phyloP scores from a whole-genome alignment of 805 yeast species.

The Yarrowia keelungensis region DNA sequence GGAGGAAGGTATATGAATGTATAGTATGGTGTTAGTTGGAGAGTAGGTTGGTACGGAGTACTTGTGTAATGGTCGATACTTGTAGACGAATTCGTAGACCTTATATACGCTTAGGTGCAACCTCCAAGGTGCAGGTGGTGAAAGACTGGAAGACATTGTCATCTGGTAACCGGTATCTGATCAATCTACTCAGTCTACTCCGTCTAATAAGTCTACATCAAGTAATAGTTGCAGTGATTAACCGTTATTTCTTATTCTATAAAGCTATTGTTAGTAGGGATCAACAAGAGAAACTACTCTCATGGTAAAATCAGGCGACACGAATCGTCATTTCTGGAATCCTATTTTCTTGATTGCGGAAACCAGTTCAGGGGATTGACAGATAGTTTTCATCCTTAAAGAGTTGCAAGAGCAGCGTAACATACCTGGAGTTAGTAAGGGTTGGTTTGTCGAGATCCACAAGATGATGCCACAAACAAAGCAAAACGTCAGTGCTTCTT shows the following conservation, averaged over 20 bases:
- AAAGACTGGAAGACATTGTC: too few species aligned
- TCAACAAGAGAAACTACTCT: too few species aligned
- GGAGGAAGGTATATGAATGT: constrained; percentile 27
- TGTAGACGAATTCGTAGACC: not conserved
- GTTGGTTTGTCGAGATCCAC: not conserved
- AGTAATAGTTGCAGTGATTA: too few species aligned
- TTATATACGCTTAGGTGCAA: not conserved
- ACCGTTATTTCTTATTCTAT: not conserved
- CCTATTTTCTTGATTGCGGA: constrained; percentile 35
- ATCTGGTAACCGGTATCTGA: too few species aligned
- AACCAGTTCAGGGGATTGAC: constrained; percentile 49
- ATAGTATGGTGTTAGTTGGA: not conserved
- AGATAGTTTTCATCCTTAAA: constrained; percentile 44
- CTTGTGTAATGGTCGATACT: not conserved
- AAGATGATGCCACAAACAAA: not conserved
- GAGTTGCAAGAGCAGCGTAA: constrained; percentile 5
- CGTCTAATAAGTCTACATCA: too few species aligned
- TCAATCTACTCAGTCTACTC: too few species aligned
- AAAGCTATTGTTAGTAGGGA: constrained; percentile 5
- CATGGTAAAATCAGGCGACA: constrained; percentile 33
- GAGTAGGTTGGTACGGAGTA: too few species aligned
- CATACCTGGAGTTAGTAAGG: constrained; percentile 22
- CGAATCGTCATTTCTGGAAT: constrained; percentile 38
- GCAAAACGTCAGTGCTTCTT: constrained; percentile 46
- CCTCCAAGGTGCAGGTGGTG: constrained; percentile 12